phyloP scores from a whole-genome alignment of 1,284 basidiomycete species.

The Phenoliferia sp. region DNA sequence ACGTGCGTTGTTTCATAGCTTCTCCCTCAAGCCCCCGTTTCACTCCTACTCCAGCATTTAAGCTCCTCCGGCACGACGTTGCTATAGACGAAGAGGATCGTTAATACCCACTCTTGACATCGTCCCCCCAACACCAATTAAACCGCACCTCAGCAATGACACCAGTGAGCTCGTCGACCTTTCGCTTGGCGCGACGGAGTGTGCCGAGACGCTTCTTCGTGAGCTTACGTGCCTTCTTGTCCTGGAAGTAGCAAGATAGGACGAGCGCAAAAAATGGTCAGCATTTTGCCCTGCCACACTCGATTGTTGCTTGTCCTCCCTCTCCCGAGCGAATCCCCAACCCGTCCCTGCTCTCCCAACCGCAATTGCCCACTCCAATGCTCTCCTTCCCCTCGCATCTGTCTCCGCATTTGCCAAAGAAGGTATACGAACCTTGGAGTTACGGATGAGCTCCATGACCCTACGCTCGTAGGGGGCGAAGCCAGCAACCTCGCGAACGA shows the following conservation, averaged over 20 bases:
- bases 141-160: conserved; percentile 55
- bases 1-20: neutral
- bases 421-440: conserved; percentile 75
- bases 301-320: neutral
- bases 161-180: conserved; percentile 84
- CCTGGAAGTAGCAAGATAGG: conserved; percentile 58
- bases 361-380: neutral
- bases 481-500: conserved; percentile 84
- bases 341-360: neutral
- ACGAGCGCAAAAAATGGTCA: neutral
- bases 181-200: conserved; percentile 91
- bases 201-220: conserved; percentile 98
- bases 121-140: neutral
- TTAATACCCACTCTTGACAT: neutral
- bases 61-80: neutral
- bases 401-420: neutral
- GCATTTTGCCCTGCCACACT: neutral
- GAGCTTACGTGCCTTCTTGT: conserved; percentile 96
- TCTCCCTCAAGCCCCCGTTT: neutral
- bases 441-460: conserved; percentile 97
- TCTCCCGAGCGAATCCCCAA: neutral
- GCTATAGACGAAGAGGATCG: neutral
- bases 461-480: conserved; percentile 98
- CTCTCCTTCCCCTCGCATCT: neutral
- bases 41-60: neutral